Evolutionary conservation across 2,329 filamentous ascomycete species (phyloP), one percentile per base, ranked within the genome.

Genomic region (Xylaria sp.): DNA sequence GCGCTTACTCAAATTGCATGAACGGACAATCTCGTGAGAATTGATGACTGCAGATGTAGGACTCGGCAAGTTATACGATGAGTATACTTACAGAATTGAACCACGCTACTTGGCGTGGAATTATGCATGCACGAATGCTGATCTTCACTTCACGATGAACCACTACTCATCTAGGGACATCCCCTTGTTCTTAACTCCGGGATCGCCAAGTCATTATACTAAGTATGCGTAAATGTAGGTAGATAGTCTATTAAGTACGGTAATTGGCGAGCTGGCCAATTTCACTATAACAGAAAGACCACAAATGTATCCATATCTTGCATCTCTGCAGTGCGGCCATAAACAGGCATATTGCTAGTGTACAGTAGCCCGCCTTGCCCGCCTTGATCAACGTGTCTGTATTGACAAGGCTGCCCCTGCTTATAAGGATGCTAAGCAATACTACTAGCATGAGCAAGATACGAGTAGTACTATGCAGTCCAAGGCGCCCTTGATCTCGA

Each of bases 41-140:
- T 65, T 57, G 56, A 67, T 69, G 67, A 69, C 67, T 67, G 67
- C 67, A 69, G 67, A 52, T 53, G 60, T 55, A 69, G 63, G 60
- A 67, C 61, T 68, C 52, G 41, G 57, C 50, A 57, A 56, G 43
- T 59, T 64, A 48, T 63, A 66, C 66, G 63, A 45, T 43, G 55
- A 60, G 59, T 28, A 61, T 53, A 53, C 50, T 20, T 23, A 53
- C 41, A 30, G 28, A 61, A 65, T 46, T 36, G 30, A 60, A 55
- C 63, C 34, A 32, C 57, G 59, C 30, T 36, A 55, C 46, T 50
- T 61, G 63, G 58, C 53, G 52, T 63, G 39, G 64, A 69, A 63
- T 69, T 60, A 67, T 67, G 63, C 56, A 66, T 69, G 67, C 64
- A 67, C 20, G 41, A 39, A 25, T 63, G 67, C 20, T 60, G 67